A percentile compares a stretch with the other conserved stretches of the same genome.
These are phyloP conservation scores for Rubia tinctorum DNA, from an alignment of 305 asterid genomes.

Conservation along the genomic window DNA sequence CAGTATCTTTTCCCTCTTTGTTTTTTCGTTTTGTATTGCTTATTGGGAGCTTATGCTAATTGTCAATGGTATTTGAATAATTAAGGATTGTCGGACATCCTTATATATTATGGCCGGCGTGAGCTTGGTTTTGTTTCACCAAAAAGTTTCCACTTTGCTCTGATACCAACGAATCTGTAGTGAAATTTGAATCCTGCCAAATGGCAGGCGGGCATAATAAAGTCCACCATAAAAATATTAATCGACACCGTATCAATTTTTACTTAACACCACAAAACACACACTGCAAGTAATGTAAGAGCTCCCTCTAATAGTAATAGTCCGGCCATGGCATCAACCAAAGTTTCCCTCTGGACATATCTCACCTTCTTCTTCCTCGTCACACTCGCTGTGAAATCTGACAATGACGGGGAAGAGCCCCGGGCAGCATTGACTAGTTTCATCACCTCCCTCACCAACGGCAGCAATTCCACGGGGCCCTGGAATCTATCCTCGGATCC, in stretches of 20 bases:
- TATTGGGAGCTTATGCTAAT: not conserved
- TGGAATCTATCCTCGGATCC: constrained; percentile 49
- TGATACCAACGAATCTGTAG: not conserved
- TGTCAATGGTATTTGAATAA: not conserved
- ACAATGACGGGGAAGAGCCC: constrained; percentile 33
- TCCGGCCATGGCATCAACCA: constrained; percentile 9
- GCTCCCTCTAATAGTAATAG: not conserved
- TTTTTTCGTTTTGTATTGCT: not conserved
- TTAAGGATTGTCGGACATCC: not conserved
- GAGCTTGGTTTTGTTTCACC: not conserved
- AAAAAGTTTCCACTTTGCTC: not conserved
- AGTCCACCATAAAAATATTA: not conserved
- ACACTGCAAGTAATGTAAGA: not conserved
- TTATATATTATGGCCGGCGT: constrained; percentile 18
- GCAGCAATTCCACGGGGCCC: constrained; percentile 17
- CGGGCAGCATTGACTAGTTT: constrained; percentile 34
- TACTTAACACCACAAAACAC: not conserved
- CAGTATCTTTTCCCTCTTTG: no score
- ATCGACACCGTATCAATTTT: not conserved
- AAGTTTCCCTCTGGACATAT: constrained; percentile 19
- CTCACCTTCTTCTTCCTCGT: constrained; percentile 24
- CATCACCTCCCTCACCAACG: constrained; percentile 34
- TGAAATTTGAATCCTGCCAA: constrained; percentile 20
- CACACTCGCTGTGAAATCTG: constrained; percentile 20
- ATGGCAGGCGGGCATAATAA: constrained; percentile 18